phyloP scores from a whole-genome alignment of 192 early-diverging fungal species.

The Backusella macrospora region DNA sequence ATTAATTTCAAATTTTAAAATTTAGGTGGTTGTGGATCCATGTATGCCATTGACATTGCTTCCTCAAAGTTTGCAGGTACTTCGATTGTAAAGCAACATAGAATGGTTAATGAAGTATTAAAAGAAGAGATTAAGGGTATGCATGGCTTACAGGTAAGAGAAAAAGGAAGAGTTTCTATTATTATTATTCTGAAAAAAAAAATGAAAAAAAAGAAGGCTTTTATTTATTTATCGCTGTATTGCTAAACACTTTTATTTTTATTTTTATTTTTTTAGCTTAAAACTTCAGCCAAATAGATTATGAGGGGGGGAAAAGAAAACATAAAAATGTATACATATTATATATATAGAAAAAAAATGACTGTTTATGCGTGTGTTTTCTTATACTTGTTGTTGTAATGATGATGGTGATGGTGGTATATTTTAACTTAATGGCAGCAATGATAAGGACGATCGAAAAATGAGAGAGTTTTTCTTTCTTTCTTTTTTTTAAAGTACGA shows the following conservation, averaged over 20 bases:
- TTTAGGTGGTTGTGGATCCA: constrained; percentile 94
- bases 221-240: neutral
- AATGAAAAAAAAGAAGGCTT: too few relatives aligned
- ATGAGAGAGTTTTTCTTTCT: neutral
- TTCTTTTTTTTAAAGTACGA: constrained; percentile 57
- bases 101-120: constrained; percentile 84
- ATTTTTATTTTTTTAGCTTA: constrained; percentile 23
- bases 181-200: too few relatives aligned
- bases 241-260: neutral
- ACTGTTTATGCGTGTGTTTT: too few relatives aligned
- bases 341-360: neutral
- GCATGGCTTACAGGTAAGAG: constrained; percentile 79
- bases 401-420: too few relatives aligned
- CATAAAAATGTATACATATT: constrained; percentile 11
- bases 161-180: too few relatives aligned
- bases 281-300: constrained; percentile 31
- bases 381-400: too few relatives aligned
- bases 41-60: constrained; percentile 93
- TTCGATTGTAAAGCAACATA: constrained; percentile 86
- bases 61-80: constrained; percentile 76
- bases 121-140: constrained; percentile 91
- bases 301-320: neutral
- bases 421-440: neutral
- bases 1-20: constrained; percentile 2
- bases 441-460: neutral